These are phyloP conservation scores for Lachnellula suecica DNA, from an alignment of 2,329 filamentous ascomycete species.

Conservation along the genomic window DNA sequence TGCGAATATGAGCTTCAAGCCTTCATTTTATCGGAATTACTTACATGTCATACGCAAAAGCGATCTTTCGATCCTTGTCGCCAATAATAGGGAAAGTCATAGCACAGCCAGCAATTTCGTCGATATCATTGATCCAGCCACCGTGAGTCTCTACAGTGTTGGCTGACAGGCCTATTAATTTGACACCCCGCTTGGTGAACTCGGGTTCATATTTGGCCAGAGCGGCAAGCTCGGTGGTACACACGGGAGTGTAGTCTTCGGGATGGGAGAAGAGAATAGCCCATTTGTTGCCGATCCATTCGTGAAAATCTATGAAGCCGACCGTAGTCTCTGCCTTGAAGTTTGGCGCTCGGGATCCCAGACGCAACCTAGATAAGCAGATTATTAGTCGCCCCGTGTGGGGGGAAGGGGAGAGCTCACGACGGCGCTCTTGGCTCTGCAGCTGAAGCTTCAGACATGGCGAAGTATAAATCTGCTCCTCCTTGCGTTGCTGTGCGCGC, in stretches of 20 bases:
- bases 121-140: conserved; percentile 88
- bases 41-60: conserved; percentile 76
- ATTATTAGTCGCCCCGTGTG: conserved; percentile 9
- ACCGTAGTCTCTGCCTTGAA: conserved; percentile 80
- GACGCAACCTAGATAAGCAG: conserved; percentile 52
- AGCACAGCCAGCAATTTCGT: conserved; percentile 70
- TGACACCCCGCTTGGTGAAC: conserved; percentile 82
- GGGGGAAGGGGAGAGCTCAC: too few relatives aligned
- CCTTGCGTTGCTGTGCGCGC: too few relatives aligned
- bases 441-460: too few relatives aligned
- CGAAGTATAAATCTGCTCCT: too few relatives aligned
- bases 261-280: conserved; percentile 83
- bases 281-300: conserved; percentile 79
- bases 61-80: conserved; percentile 76
- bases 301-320: conserved; percentile 78
- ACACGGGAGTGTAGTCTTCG: conserved; percentile 90
- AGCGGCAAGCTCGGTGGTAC: conserved; percentile 91
- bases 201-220: conserved; percentile 88
- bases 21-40: conserved; percentile 25
- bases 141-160: conserved; percentile 83
- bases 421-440: too few relatives aligned
- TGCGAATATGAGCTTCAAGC: too few relatives aligned
- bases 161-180: conserved; percentile 88
- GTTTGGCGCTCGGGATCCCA: conserved; percentile 71
- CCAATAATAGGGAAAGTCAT: conserved; percentile 79